A percentile compares a stretch with the other conserved stretches of the same genome.
phyloP scores from a whole-genome alignment of 106 monocot genomes.

The Platanthera zijinensis region DNA sequence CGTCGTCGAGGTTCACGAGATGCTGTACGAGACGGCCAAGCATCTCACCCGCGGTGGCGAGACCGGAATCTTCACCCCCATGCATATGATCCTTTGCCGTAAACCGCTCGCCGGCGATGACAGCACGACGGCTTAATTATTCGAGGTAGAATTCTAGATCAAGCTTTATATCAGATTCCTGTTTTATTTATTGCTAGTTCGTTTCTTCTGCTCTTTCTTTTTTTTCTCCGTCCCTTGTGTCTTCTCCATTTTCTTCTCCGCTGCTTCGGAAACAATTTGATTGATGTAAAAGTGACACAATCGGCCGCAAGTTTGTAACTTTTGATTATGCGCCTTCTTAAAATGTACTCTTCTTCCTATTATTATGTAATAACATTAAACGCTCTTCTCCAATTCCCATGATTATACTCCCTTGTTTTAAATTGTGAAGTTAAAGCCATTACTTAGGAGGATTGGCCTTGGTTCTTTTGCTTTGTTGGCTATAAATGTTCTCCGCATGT shows the following conservation, averaged over 20 bases:
- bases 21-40: conserved; percentile 61
- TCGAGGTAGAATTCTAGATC: neutral
- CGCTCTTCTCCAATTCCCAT: too few relatives aligned
- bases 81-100: conserved; percentile 73
- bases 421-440: too few relatives aligned
- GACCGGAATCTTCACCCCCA: conserved; percentile 66
- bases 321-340: too few relatives aligned
- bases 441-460: too few relatives aligned
- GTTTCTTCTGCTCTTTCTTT: neutral
- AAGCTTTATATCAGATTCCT: neutral
- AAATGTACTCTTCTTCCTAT: too few relatives aligned
- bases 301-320: too few relatives aligned
- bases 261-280: neutral
- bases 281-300: too few relatives aligned
- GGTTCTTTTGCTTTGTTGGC: too few relatives aligned
- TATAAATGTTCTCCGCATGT: too few relatives aligned
- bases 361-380: too few relatives aligned
- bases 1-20: conserved; percentile 65
- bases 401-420: too few relatives aligned
- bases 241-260: neutral
- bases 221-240: neutral
- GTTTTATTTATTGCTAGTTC: conserved; percentile 1
- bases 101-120: conserved; percentile 13
- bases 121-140: neutral
- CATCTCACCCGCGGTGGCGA: conserved; percentile 55